Base-by-base conservation (phyloP, 257 asterid genomes). In the Scutellaria barbata region DNA sequence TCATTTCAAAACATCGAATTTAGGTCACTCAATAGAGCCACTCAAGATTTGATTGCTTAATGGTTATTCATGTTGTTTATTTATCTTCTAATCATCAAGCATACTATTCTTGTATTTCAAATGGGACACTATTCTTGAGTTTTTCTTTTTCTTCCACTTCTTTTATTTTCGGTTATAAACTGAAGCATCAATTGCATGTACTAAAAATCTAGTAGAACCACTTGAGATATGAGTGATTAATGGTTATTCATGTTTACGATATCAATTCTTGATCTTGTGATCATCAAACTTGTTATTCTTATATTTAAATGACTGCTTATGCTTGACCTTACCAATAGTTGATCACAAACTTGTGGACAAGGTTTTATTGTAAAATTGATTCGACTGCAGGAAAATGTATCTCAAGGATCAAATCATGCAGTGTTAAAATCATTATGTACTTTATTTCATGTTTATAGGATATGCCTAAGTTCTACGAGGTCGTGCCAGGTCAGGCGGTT, bases 341-440 rank as follows among this genome's bases (percentile, higher is more conserved):
- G 68, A 17, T 45, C 42, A 47, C 69, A 45, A 22, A 63, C 13
- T 59, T 59, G 63, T 54, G 50, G 62, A 40, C 74, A 53, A 40
- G 65, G 54, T 68, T 39, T 68, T 13, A 18, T 50, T 12, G 59
- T 53, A 20, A 53, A 53, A 53, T 53, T 5, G 9, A 53, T 17
- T 53, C 17, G 35, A 53, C 20, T 53, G 10, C 59, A 53, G 20
- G 59, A 20, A 53, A 42, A 20, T 5, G 22, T 62, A 13, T 11
- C 39, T 33, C 70, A 18, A 50, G 33, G 43, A 13, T 60, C 41
- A 61, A 39, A 35, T 11, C 35, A 53, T 53, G 18, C 39, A 47
- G 14, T 7, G 45, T 51, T 12, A 13, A 18, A 16, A 3, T 47
- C 68, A 48, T 18, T 47, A 14, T 35, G 14, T 9, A n/a, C 17